Percentiles rank a stretch among this genome's conserved stretches.
Evolutionary conservation across 805 yeast genomes (phyloP).

Genomic region (Candida nemodendra): DNA sequence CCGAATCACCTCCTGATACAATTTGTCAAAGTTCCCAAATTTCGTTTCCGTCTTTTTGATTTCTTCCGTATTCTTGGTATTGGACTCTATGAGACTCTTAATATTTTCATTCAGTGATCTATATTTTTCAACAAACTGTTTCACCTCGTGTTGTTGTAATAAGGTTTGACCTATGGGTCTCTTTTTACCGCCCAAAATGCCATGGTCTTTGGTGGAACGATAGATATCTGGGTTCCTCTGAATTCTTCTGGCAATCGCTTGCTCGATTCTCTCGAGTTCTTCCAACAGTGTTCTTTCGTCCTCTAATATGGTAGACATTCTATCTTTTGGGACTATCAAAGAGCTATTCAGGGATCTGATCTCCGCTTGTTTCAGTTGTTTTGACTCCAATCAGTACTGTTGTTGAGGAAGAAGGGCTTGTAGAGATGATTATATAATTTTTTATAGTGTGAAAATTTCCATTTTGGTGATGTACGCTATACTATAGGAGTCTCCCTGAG

Average conservation of each 20-base stretch:
- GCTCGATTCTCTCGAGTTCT: conserved; percentile 71
- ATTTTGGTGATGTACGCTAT: too few relatives aligned
- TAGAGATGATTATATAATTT: too few relatives aligned
- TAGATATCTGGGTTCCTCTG: conserved; percentile 58
- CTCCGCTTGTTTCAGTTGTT: too few relatives aligned
- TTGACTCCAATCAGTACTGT: too few relatives aligned
- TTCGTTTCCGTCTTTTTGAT: conserved; percentile 9
- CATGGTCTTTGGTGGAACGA: conserved; percentile 28
- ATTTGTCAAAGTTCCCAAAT: conserved; percentile 39
- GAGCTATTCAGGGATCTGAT: too few relatives aligned
- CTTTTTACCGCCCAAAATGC: conserved; percentile 35
- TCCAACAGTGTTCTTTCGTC: conserved; percentile 42
- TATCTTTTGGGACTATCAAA: too few relatives aligned
- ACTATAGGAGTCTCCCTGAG: too few relatives aligned
- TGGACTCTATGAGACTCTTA: conserved; percentile 16
- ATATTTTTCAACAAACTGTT: conserved; percentile 48
- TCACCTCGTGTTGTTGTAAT: conserved; percentile 68
- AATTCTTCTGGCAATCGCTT: conserved; percentile 61
- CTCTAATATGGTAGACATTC: conserved; percentile 35
- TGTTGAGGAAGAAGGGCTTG: too few relatives aligned
- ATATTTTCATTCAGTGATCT: conserved; percentile 28
- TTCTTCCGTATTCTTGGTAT: conserved; percentile 6
- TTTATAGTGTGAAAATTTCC: too few relatives aligned
- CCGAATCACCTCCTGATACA: conserved; percentile 32
- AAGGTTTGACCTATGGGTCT: conserved; percentile 51